Conservation (phyloP, 768 basidiomycete genomes). For the Hericium coralloides region DNA sequence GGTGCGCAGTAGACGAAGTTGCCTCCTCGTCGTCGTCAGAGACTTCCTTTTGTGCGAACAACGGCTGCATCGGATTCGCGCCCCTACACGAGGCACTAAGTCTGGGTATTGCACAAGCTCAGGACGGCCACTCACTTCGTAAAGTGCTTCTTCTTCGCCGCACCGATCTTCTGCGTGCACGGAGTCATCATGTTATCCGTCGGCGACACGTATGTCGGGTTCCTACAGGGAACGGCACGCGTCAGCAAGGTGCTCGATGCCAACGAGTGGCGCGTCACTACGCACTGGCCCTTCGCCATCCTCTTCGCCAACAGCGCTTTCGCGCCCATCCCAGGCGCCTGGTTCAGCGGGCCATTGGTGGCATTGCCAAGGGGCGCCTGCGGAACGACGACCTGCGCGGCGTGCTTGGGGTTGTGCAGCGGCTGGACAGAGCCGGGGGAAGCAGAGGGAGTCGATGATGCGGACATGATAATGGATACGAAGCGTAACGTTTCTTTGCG, state of each 20-base stretch:
- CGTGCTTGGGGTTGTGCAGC: conserved; percentile 77
- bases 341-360: conserved; percentile 41
- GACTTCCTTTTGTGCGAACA: conserved; percentile 39
- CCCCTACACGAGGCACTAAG: conserved; percentile 30
- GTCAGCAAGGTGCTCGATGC: neutral
- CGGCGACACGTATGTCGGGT: conserved; percentile 83
- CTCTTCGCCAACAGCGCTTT: conserved; percentile 92
- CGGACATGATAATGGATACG: conserved; percentile 35
- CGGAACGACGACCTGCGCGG: conserved; percentile 69
- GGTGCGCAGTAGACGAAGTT: conserved; percentile 10
- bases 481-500: neutral
- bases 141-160: conserved; percentile 91
- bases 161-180: conserved; percentile 83
- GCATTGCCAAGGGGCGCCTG: conserved; percentile 73
- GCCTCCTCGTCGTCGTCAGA: conserved; percentile 33
- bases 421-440: conserved; percentile 67
- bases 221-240: conserved; percentile 36
- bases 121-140: conserved; percentile 47
- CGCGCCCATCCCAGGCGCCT: conserved; percentile 68
- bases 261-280: conserved; percentile 11
- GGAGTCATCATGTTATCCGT: conserved; percentile 96
- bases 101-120: neutral
- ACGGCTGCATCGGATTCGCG: conserved; percentile 47
- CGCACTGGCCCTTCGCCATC: conserved; percentile 83
- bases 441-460: conserved; percentile 50